A percentile compares a stretch with the other conserved stretches of the same genome.
These are phyloP conservation scores for Phytophthora chlamydospora DNA, from an alignment of 352 stramenopile species.

Conservation along the genomic window DNA sequence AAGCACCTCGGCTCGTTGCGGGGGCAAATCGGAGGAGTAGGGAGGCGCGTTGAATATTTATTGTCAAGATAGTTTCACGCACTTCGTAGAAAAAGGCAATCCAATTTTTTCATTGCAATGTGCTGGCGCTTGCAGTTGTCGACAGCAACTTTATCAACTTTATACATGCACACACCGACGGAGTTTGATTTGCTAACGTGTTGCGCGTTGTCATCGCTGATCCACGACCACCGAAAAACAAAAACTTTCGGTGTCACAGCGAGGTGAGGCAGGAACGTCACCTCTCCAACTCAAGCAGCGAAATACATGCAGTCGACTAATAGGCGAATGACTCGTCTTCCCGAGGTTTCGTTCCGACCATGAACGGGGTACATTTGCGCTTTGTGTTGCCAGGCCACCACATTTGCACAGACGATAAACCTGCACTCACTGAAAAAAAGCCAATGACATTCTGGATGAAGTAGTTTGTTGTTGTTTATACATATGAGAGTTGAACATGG, in stretches of 20 bases:
- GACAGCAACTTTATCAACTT: not conserved
- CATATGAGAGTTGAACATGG: not conserved
- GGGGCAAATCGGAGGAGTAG: constrained; percentile 22
- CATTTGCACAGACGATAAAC: too few species aligned
- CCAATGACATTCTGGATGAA: not conserved
- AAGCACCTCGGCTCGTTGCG: constrained; percentile 17
- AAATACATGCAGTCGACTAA: constrained; percentile 5
- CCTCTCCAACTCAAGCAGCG: constrained; percentile 8
- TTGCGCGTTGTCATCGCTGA: not conserved
- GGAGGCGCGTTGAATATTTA: constrained; percentile 49
- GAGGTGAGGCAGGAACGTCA: constrained; percentile 15
- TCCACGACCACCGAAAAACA: constrained; percentile 22
- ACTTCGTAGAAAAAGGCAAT: constrained; percentile 48
- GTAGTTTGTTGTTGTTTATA: constrained; percentile 4
- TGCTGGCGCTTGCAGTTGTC: constrained; percentile 6
- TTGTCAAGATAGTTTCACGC: constrained; percentile 47
- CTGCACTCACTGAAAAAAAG: not conserved
- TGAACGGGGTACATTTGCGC: too few species aligned
- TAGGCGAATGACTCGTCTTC: too few species aligned
- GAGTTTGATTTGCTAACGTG: constrained; percentile 10
- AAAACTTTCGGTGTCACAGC: constrained; percentile 6
- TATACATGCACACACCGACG: too few species aligned
- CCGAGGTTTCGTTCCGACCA: too few species aligned
- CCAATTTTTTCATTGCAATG: constrained; percentile 36
- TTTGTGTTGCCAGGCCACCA: too few species aligned